Evolutionary conservation across 257 asterid species (phyloP), one percentile per base, ranked within the genome.

Genomic region (Solanum sparsipilum): DNA sequence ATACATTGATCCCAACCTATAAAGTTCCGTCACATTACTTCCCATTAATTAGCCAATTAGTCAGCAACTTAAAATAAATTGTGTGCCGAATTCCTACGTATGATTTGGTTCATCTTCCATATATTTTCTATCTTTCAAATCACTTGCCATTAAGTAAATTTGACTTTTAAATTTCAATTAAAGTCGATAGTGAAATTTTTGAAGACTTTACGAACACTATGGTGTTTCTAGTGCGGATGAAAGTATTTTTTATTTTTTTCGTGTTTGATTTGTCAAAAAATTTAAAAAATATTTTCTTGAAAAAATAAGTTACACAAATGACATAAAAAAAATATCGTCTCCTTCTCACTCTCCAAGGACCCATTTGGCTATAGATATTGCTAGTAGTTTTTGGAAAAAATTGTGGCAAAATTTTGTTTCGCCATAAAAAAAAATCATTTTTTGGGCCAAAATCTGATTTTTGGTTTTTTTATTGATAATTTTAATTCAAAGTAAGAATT

Each of bases 251-350:
- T 10, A 0, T 10, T 10, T 10, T 60, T n/a, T n/a, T n/a, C 1
- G 1, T 63, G 7, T 63, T 63, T 63, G 2, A 0, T 63, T 63
- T 0, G 7, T 63, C 4, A 10, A n/a, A 9, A n/a, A n/a, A 4
- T 4, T 23, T 1, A 0, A 58, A 21, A 20, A 58, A 58, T 8
- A 58, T 4, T 4, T 60, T 63, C 3, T 10, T 63, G 3, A 23
- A 63, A 63, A 63, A 10, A 9, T 0, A 63, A 63, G 1, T 16
- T 16, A 18, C 23, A 52, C 63, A 2, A 16, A 16, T 52, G 9
- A 52, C 23, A 16, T 16, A 16, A 5, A 52, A 16, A 4, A 60
- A 60, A 9, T 9, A 15, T n/a, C 4, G 15, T 63, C 15, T 63
- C 7, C 7, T n/a, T 2, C 16, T 10, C 7, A 2, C 70, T 23